Evolutionary conservation across 2,329 filamentous ascomycete genomes (phyloP).

Genomic region (Incumbomyces lentus): DNA sequence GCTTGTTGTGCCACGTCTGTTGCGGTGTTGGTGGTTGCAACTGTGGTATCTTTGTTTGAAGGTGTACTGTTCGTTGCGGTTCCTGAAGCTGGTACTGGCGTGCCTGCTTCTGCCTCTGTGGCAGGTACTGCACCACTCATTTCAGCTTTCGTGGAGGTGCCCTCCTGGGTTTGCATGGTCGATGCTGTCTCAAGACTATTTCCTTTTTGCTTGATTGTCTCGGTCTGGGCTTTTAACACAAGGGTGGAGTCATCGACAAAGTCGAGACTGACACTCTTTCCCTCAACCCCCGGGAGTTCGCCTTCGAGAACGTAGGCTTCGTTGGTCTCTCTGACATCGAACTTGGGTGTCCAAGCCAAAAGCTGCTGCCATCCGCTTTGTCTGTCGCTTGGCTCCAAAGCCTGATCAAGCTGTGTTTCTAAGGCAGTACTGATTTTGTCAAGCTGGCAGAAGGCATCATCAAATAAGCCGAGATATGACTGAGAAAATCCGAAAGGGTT

Average conservation of each 20-base stretch:
- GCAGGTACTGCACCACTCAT: not conserved
- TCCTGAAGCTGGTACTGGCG: constrained; percentile 3
- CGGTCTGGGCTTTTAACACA: constrained; percentile 34
- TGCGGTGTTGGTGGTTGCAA: constrained; percentile 10
- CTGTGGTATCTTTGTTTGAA: constrained; percentile 12
- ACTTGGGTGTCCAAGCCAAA: constrained; percentile 32
- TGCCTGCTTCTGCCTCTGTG: not conserved
- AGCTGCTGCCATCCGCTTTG: constrained; percentile 2
- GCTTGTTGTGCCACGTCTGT: constrained; percentile 25
- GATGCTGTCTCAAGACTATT: not conserved
- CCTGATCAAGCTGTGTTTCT: not conserved
- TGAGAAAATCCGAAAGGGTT: not conserved
- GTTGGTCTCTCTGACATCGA: constrained; percentile 37
- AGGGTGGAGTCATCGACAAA: constrained; percentile 39
- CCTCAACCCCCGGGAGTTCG: constrained; percentile 38
- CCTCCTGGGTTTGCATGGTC: not conserved
- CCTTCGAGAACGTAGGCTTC: constrained; percentile 38
- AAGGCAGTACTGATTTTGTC: constrained; percentile 11
- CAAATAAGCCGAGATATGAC: constrained; percentile 19
- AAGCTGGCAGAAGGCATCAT: constrained; percentile 21
- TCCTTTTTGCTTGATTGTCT: constrained; percentile 26
- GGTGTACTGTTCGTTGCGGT: constrained; percentile 3
- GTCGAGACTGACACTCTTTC: constrained; percentile 37
- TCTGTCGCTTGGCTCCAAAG: constrained; percentile 9
- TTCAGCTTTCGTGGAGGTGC: not conserved